Evolutionary conservation across 345 rosid species (phyloP).

Genomic region (Gossypium mustelinum): DNA sequence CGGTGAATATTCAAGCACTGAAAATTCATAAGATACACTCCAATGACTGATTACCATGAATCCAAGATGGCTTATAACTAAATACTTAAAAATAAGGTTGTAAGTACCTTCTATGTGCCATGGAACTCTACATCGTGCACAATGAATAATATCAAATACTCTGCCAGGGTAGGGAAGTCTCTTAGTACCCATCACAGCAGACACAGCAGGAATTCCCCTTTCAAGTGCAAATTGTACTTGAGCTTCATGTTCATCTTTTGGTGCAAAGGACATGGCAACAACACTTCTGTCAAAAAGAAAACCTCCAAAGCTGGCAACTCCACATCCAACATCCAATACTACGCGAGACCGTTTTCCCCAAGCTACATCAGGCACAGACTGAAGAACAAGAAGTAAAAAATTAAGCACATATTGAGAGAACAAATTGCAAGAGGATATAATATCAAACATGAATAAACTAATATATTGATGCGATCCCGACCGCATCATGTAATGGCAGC

Average conservation of each 20-base stretch:
- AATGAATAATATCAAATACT: slow-evolving; percentile 88
- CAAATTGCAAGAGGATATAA: background rate
- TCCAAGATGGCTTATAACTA: background rate
- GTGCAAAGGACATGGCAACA: slow-evolving; percentile 89
- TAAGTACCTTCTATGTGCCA: slow-evolving; percentile 97
- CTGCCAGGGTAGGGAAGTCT: slow-evolving; percentile 92
- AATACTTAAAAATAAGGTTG: background rate
- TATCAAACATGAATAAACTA: background rate
- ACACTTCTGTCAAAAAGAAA: slow-evolving; percentile 64
- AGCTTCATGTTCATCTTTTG: slow-evolving; percentile 99
- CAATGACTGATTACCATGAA: background rate
- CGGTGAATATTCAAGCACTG: background rate
- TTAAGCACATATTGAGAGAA: background rate
- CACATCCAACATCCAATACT: slow-evolving; percentile 95
- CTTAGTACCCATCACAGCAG: slow-evolving; percentile 96
- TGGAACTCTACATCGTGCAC: slow-evolving; percentile 99
- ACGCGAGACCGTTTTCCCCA: slow-evolving; percentile 91
- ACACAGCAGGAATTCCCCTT: slow-evolving; percentile 94
- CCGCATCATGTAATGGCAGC: too few relatives aligned
- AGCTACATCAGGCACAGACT: slow-evolving; percentile 74
- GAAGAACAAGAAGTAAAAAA: slow-evolving; percentile 21
- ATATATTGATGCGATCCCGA: background rate
- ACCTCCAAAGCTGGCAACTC: slow-evolving; percentile 98
- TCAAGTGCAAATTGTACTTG: slow-evolving; percentile 97
- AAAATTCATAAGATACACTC: background rate